Conservation (phyloP, 2,329 filamentous ascomycete genomes). For the Elsinoe ampelina region DNA sequence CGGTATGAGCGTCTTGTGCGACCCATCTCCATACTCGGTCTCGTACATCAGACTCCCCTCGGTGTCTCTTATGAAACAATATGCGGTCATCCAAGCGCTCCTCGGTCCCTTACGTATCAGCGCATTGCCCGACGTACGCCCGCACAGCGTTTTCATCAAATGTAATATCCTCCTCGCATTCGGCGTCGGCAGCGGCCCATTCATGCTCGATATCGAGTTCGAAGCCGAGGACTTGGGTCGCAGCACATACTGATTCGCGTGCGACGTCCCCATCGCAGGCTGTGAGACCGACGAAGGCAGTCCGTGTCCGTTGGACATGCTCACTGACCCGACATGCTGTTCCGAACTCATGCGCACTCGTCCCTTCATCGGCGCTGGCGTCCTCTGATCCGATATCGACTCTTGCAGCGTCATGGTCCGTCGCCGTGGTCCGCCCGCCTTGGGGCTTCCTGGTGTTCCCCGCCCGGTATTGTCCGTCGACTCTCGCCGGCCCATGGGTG, state of each 20-base stretch:
- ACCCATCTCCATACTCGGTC: conserved; percentile 55
- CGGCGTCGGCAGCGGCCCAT: conserved; percentile 32
- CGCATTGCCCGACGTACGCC: conserved; percentile 69
- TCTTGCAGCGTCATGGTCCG: conserved; percentile 45
- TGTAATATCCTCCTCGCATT: conserved; percentile 64
- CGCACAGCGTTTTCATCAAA: conserved; percentile 68
- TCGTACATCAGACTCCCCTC: conserved; percentile 67
- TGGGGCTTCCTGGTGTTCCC: conserved; percentile 23
- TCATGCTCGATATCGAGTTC: conserved; percentile 20
- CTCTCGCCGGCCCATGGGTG: conserved; percentile 25
- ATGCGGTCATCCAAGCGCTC: conserved; percentile 59
- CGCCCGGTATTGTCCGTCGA: conserved; percentile 17
- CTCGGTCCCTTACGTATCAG: conserved; percentile 57
- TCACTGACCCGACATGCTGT: not conserved
- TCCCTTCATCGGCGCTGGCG: conserved; percentile 37
- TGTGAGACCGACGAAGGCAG: conserved; percentile 14
- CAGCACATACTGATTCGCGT: conserved; percentile 19
- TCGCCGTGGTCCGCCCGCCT: conserved; percentile 41
- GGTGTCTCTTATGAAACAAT: conserved; percentile 69
- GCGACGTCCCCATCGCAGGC: conserved; percentile 4
- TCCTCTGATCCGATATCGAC: conserved; percentile 30
- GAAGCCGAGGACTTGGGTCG: conserved; percentile 22
- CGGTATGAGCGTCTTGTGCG: conserved; percentile 58
- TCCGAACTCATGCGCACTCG: conserved; percentile 52
- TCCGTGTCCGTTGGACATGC: conserved; percentile 30